phyloP scores from a whole-genome alignment of 2,329 filamentous ascomycete species.

The Aspergillus japonicus region DNA sequence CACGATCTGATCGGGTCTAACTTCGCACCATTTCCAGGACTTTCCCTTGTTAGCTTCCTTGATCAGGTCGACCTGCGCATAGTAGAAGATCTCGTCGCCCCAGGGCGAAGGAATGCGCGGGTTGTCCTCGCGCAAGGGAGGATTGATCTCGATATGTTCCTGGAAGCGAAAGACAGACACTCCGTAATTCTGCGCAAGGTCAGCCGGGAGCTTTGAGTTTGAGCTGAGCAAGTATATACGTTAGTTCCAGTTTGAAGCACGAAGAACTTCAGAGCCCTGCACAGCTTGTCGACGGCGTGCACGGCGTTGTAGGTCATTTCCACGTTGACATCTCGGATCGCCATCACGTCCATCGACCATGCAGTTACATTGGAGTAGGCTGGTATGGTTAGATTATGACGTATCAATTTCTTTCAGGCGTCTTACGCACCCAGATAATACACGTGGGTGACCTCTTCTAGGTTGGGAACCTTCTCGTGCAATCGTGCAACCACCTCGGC shows the following conservation, averaged over 20 bases:
- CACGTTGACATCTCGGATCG: slow-evolving; percentile 39
- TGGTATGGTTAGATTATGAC: slow-evolving; percentile 2
- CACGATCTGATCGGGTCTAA: slow-evolving; percentile 46
- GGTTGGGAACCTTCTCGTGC: slow-evolving; percentile 35
- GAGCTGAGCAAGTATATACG: slow-evolving; percentile 15
- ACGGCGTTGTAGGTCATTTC: slow-evolving; percentile 42
- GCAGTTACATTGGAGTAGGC: slow-evolving; percentile 26
- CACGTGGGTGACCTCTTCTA: slow-evolving; percentile 44
- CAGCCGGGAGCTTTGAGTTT: slow-evolving; percentile 20
- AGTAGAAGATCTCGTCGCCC: slow-evolving; percentile 49
- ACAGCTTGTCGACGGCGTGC: slow-evolving; percentile 38
- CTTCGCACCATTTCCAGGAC: slow-evolving; percentile 46
- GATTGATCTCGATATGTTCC: slow-evolving; percentile 26
- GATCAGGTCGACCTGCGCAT: slow-evolving; percentile 46
- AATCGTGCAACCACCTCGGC: slow-evolving; percentile 34
- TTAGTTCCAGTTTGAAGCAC: slow-evolving; percentile 47
- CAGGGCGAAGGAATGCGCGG: slow-evolving; percentile 45
- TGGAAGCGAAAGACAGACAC: slow-evolving; percentile 25
- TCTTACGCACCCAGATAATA: slow-evolving; percentile 41
- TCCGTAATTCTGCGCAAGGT: slow-evolving; percentile 24
- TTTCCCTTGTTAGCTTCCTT: slow-evolving; percentile 38
- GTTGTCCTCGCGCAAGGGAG: slow-evolving; percentile 41
- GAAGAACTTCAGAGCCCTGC: slow-evolving; percentile 40
- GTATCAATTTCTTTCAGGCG: neutral
- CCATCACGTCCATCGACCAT: slow-evolving; percentile 39